phyloP scores from a whole-genome alignment of 805 yeast genomes.

The Metschnikowia similis region DNA sequence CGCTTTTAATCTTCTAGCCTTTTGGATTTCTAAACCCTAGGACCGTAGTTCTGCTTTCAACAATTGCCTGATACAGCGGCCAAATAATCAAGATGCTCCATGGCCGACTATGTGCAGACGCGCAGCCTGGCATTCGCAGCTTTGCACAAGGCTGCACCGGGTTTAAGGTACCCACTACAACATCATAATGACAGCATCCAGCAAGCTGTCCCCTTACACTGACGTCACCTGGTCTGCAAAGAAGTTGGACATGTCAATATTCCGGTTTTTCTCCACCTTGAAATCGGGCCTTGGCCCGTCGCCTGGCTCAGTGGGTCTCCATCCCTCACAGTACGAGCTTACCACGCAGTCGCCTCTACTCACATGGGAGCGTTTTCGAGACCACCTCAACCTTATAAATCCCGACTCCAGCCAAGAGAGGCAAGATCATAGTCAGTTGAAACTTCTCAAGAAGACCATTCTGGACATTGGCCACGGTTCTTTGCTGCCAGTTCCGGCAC shows the following conservation, averaged over 20 bases:
- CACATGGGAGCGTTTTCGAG: not conserved
- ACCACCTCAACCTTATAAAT: not conserved
- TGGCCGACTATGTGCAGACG: not conserved
- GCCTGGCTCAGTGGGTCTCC: not conserved
- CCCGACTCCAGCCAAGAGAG: not conserved
- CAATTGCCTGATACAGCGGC: not conserved
- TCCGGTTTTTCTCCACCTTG: not conserved
- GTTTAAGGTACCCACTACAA: not conserved
- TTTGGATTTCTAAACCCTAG: too few relatives aligned
- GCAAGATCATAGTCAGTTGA: not conserved
- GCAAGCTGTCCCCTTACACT: not conserved
- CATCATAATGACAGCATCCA: not conserved
- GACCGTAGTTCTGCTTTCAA: not conserved
- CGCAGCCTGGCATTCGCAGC: not conserved
- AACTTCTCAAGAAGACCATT: not conserved
- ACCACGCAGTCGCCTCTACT: slow-evolving; percentile 3
- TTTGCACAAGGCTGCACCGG: slow-evolving; percentile 1
- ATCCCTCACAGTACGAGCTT: not conserved
- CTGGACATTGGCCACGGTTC: not conserved
- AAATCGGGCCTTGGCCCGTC: not conserved
- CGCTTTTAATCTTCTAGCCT: too few relatives aligned
- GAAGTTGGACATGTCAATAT: not conserved
- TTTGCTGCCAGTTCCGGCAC: not conserved
- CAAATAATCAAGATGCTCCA: not conserved
- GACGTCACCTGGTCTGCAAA: not conserved